phyloP scores from a whole-genome alignment of 768 basidiomycete species.

The Tulasnella sp. region DNA sequence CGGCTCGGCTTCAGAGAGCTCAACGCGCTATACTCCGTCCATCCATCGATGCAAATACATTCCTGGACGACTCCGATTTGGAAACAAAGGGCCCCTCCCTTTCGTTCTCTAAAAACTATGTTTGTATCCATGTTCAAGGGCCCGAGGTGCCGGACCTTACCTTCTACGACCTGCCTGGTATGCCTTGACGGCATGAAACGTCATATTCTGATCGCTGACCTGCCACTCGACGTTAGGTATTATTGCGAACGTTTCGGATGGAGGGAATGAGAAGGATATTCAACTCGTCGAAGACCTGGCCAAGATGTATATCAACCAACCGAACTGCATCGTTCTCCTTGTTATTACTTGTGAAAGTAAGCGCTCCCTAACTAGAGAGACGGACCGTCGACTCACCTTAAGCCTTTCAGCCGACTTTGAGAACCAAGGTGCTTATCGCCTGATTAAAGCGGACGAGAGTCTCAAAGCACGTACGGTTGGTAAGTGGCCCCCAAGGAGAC shows the following conservation, averaged over 20 bases:
- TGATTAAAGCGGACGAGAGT: slow-evolving; percentile 58
- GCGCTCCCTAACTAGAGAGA: background rate
- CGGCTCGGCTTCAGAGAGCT: slow-evolving; percentile 28
- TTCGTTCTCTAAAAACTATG: slow-evolving; percentile 49
- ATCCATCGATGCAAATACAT: background rate
- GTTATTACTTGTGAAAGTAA: slow-evolving; percentile 28
- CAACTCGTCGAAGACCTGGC: slow-evolving; percentile 22
- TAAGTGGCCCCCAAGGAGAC: too few relatives aligned
- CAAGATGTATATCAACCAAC: background rate
- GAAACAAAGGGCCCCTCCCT: background rate
- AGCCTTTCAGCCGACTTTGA: slow-evolving; percentile 64
- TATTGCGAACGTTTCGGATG: slow-evolving; percentile 23
- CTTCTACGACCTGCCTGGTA: slow-evolving; percentile 34
- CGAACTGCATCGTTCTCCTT: slow-evolving; percentile 23
- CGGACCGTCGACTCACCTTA: background rate
- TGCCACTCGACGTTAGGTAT: background rate
- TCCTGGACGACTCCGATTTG: slow-evolving; percentile 17
- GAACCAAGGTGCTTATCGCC: slow-evolving; percentile 68
- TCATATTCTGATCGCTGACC: background rate
- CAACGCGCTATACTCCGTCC: slow-evolving; percentile 30
- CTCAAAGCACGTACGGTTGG: slow-evolving; percentile 59
- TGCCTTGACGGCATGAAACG: background rate
- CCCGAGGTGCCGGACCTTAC: slow-evolving; percentile 38
- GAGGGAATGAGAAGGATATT: slow-evolving; percentile 20
- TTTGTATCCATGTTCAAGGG: slow-evolving; percentile 47